Evolutionary conservation across 805 yeast species (phyloP), one percentile per base, ranked within the genome.

Genomic region (Helenozyma rhizophorensis): DNA sequence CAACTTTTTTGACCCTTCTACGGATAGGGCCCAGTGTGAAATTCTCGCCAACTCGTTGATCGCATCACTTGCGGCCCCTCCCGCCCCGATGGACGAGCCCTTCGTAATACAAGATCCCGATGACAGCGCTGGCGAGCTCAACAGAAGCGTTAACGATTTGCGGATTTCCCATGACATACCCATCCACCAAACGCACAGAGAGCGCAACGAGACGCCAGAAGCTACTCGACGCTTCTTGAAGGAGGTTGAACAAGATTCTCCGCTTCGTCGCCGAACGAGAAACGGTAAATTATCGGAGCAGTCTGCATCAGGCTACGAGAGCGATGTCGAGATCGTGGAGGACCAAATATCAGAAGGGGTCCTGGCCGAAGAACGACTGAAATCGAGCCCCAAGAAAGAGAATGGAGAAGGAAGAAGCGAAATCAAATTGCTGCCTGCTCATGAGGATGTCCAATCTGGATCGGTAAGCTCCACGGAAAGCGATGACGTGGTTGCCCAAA

Each of bases 61-160:
- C 14, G 32, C 19, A 8, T 12, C 24, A 12, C 28, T 37, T 12
- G 25, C 27, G 16, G 34, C 25, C 16, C 37, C 44, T 2, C 28
- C 29, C 4, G 36, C 33, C 2, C 51, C 49, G 9, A 42, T 37
- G 41, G 42, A 42, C n/a, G 39, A 33, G 18, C 43, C 46, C 2
- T 43, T 43, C 21, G 42, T 37, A 11, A 45, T 47, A 2, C 33
- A 37, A 7, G 47, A 45, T 12, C 23, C 36, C 1, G 41, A 39
- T 8, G 49, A 45, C 23, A 41, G 43, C 22, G 32, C 37, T 9
- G 45, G 42, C 3, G 51, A 45, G 14, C 42, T 47, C 14, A 45
- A 45, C 29, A 32, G 41, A 16, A 45, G 50, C 21, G 51, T 47
- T 6, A 42, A 46, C 7, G 47, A 45, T 9, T 34, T 47, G 2